Evolutionary conservation across 1,284 basidiomycete genomes (phyloP), one percentile per base, ranked within the genome.

Genomic region (Ceratobasidium sp.): DNA sequence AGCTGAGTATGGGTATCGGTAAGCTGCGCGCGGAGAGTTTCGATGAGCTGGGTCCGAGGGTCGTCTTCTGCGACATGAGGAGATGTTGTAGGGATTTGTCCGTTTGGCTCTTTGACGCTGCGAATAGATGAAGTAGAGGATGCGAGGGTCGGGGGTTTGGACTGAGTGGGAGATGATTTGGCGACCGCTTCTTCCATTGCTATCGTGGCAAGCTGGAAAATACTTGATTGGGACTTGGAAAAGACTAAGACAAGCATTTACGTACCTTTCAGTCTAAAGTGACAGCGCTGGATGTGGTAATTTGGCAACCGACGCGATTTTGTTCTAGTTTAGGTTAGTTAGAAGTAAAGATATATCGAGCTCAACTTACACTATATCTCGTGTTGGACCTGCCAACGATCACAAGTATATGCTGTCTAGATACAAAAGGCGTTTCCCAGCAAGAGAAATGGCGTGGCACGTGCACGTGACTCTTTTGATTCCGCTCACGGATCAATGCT

Each of bases 1-100:
- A 98, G 93, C 81, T 98, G 96, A 30, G 92, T 90, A 78, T 92
- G 91, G 61, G 98, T 85, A 79, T 98, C 93, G 71, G 90, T 87
- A 18, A 98, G 87, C 80, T 98, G 95, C 1, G 85, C 81, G 35
- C 93, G 89, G 23, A 98, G 85, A 0, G 93, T 91, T 14, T 85
- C 82, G 77, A 96, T 94, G 77, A 96, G 86, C 82, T 89, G 85
- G 6, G 87, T 86, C 77, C 93, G 89, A 1, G 91, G 90, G 78
- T 92, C 90, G 21, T 77, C 79, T 28, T 72, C 41, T 30, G 26
- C 21, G 21, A 47, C 54, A 28, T 32, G 8, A 4, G n/a, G 28
- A 16, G 26, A 41, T 1, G 23, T 47, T 14, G 58, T 61, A 14
- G 58, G 58, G 5, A 52, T 32, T 21, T 70, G 32, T 32, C 54